A percentile compares a stretch with the other conserved stretches of the same genome.
phyloP scores from a whole-genome alignment of 371 early-diverging fungal genomes.

The Mucor indicus region DNA sequence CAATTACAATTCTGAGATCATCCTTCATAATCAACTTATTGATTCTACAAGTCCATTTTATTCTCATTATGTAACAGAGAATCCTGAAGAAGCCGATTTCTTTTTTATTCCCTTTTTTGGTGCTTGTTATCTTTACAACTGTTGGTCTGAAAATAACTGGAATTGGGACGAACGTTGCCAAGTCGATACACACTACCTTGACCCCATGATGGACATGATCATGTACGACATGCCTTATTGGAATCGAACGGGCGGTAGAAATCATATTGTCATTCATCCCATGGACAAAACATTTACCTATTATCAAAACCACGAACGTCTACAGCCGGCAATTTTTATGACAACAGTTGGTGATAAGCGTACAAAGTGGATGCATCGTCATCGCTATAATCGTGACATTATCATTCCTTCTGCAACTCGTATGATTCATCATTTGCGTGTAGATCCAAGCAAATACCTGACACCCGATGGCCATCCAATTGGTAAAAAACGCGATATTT shows the following conservation, averaged over 20 bases:
- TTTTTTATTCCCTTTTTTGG: slow-evolving; percentile 60
- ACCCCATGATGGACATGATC: slow-evolving; percentile 52
- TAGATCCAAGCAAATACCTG: slow-evolving; percentile 31
- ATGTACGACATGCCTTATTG: slow-evolving; percentile 48
- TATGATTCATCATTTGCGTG: slow-evolving; percentile 35
- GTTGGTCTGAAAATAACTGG: slow-evolving; percentile 41
- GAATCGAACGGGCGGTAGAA: slow-evolving; percentile 41
- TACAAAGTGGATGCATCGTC: slow-evolving; percentile 30
- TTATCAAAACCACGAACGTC: slow-evolving; percentile 30
- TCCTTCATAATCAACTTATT: slow-evolving; percentile 37
- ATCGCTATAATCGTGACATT: slow-evolving; percentile 47
- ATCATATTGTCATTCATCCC: slow-evolving; percentile 54
- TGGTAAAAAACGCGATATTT: slow-evolving; percentile 33
- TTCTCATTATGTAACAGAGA: slow-evolving; percentile 42
- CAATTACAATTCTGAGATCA: slow-evolving; percentile 48
- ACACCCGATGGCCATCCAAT: slow-evolving; percentile 36
- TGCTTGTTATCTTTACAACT: slow-evolving; percentile 49
- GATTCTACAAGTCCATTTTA: slow-evolving; percentile 42
- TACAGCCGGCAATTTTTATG: slow-evolving; percentile 48
- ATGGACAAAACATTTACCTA: slow-evolving; percentile 53
- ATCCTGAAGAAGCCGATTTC: slow-evolving; percentile 53
- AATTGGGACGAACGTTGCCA: slow-evolving; percentile 50
- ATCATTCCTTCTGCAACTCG: slow-evolving; percentile 55
- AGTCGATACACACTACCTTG: slow-evolving; percentile 44
- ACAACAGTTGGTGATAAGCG: slow-evolving; percentile 54